Percentiles rank a stretch among this genome's conserved stretches.
phyloP scores from a whole-genome alignment of 495 filamentous ascomycete species.

The Penicillium desertorum region DNA sequence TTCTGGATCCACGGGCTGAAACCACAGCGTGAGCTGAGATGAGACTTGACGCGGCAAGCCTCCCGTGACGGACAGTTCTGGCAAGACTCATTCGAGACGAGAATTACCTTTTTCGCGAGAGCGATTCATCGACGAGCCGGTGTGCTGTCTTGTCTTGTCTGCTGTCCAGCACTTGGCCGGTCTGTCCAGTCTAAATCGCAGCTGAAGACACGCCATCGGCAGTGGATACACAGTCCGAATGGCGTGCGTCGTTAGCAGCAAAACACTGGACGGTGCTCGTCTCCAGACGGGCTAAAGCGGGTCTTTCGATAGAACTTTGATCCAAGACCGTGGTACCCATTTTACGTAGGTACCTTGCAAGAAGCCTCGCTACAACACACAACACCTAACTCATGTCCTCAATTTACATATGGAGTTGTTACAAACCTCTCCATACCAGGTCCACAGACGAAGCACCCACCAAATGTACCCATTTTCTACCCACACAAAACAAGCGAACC shows the following conservation, averaged over 20 bases:
- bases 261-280: not conserved
- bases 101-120: not conserved
- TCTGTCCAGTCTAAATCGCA: not conserved
- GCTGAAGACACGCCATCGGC: not conserved
- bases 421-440: not conserved
- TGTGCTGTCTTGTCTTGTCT: not conserved
- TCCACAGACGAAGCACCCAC: not conserved
- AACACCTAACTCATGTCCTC: not conserved
- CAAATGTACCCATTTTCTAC: not conserved
- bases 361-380: not conserved
- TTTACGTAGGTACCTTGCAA: not conserved
- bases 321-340: not conserved
- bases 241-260: not conserved
- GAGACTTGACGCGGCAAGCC: constrained; percentile 1
- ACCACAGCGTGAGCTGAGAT: not conserved
- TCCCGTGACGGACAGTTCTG: not conserved
- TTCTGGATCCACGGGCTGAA: not conserved
- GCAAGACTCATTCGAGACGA: not conserved
- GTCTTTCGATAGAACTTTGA: constrained; percentile 1
- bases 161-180: not conserved
- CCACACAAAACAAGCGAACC: not conserved
- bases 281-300: not conserved
- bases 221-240: not conserved
- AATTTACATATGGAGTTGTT: not conserved
- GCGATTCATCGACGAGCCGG: not conserved